These are phyloP conservation scores for Phellopilus nigrolimitatus DNA, from an alignment of 1,284 basidiomycete species.

Conservation along the genomic window DNA sequence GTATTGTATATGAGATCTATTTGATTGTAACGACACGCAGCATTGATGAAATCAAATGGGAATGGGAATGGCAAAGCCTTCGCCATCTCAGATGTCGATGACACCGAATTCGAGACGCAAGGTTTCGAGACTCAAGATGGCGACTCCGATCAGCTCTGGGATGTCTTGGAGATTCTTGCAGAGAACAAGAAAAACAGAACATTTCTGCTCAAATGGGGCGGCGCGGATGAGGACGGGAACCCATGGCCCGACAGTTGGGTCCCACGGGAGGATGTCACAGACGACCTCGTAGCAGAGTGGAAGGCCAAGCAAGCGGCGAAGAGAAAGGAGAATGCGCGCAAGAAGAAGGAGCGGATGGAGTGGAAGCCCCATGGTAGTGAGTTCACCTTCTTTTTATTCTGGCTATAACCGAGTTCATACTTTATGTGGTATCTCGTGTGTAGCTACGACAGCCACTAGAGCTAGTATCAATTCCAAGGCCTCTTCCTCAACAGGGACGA, in stretches of 20 bases:
- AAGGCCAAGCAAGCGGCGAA: constrained; percentile 13
- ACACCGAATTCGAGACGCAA: constrained; percentile 5
- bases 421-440: neutral
- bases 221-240: constrained; percentile 15
- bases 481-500: neutral
- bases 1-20: no score
- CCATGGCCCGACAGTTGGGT: constrained; percentile 21
- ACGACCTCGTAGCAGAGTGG: constrained; percentile 20
- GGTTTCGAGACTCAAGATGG: constrained; percentile 13
- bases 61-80: no score
- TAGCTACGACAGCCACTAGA: constrained; percentile 1
- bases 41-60: no score
- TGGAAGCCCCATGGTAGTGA: constrained; percentile 2
- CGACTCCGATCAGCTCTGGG: constrained; percentile 13
- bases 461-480: neutral
- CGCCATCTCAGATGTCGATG: no score
- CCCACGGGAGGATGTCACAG: constrained; percentile 17
- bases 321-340: constrained; percentile 2
- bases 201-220: constrained; percentile 17
- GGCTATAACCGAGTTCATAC: neutral
- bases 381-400: neutral
- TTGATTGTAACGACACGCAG: no score
- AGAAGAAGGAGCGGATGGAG: neutral
- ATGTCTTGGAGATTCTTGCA: constrained; percentile 10
- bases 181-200: constrained; percentile 4